These are phyloP conservation scores for Elongisporangium undulatum DNA, from an alignment of 352 stramenopile genomes.

Conservation along the genomic window DNA sequence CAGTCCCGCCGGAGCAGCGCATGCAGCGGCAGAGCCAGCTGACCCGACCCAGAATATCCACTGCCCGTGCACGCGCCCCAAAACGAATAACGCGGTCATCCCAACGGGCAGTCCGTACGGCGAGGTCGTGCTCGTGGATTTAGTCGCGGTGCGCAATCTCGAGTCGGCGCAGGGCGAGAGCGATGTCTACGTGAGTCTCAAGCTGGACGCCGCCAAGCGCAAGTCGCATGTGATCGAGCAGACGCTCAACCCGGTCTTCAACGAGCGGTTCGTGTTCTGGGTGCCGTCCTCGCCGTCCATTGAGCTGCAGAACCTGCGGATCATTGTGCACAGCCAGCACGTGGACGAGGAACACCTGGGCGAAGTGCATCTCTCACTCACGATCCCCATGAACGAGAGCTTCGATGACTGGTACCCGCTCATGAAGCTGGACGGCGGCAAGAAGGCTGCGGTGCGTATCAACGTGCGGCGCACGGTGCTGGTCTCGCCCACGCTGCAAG, in stretches of 20 bases:
- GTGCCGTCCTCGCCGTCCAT: constrained; percentile 38
- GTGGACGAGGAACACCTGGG: constrained; percentile 49
- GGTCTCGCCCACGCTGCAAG: constrained; percentile 40
- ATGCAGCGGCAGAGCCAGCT: constrained; percentile 22
- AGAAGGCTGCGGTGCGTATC: constrained; percentile 44
- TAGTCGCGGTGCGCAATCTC: constrained; percentile 52
- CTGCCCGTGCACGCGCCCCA: constrained; percentile 20
- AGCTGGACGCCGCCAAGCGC: constrained; percentile 27
- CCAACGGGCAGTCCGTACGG: constrained; percentile 49
- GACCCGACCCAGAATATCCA: constrained; percentile 49
- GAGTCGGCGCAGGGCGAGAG: constrained; percentile 36
- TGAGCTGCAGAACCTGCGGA: constrained; percentile 34
- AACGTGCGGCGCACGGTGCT: constrained; percentile 54
- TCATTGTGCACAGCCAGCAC: constrained; percentile 48
- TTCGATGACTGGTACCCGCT: constrained; percentile 73
- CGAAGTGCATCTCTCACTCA: constrained; percentile 63
- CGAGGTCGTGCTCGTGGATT: constrained; percentile 60
- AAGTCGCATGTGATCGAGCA: constrained; percentile 22
- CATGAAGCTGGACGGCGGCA: constrained; percentile 48
- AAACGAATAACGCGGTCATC: constrained; percentile 14
- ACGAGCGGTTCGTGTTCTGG: constrained; percentile 77
- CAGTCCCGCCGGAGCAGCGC: constrained; percentile 5
- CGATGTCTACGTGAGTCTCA: constrained; percentile 43
- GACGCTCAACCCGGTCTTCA: constrained; percentile 33
- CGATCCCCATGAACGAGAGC: constrained; percentile 57